Conservation (phyloP, 1,284 basidiomycete genomes). For the Leccinum holopus region DNA sequence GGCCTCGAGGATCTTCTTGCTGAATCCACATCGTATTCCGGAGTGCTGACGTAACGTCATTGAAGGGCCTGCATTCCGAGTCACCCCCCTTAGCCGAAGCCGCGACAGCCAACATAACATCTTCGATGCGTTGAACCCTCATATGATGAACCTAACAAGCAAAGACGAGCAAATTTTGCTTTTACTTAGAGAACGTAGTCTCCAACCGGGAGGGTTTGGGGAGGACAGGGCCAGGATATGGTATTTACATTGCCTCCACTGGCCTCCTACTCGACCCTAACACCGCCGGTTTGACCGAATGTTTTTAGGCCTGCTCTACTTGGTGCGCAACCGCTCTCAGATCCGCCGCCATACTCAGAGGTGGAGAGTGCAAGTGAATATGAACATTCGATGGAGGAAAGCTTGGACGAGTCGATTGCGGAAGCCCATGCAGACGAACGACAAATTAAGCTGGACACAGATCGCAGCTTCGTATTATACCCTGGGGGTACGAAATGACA, state of each 20-base stretch:
- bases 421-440: slow-evolving; percentile 72
- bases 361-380: slow-evolving; percentile 12
- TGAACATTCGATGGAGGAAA: slow-evolving; percentile 8
- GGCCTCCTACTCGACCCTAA: not conserved
- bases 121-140: slow-evolving; percentile 13
- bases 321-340: slow-evolving; percentile 24
- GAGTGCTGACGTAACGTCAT: slow-evolving; percentile 24
- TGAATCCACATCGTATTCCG: slow-evolving; percentile 6
- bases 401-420: slow-evolving; percentile 9
- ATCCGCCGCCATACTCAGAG: slow-evolving; percentile 32
- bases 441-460: slow-evolving; percentile 83
- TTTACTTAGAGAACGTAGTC: slow-evolving; percentile 46
- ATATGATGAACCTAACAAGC: slow-evolving; percentile 22
- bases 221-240: slow-evolving; percentile 54
- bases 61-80: not conserved
- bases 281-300: slow-evolving; percentile 10
- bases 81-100: not conserved
- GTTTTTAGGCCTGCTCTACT: slow-evolving; percentile 26
- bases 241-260: slow-evolving; percentile 37
- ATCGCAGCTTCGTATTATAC: slow-evolving; percentile 87
- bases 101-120: slow-evolving; percentile 1
- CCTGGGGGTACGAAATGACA: slow-evolving; percentile 48
- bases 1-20: slow-evolving; percentile 1
- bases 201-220: slow-evolving; percentile 64
- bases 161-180: slow-evolving; percentile 47